Base-by-base conservation (phyloP, 2,329 filamentous ascomycete genomes). In the Hypoxylon sp. region DNA sequence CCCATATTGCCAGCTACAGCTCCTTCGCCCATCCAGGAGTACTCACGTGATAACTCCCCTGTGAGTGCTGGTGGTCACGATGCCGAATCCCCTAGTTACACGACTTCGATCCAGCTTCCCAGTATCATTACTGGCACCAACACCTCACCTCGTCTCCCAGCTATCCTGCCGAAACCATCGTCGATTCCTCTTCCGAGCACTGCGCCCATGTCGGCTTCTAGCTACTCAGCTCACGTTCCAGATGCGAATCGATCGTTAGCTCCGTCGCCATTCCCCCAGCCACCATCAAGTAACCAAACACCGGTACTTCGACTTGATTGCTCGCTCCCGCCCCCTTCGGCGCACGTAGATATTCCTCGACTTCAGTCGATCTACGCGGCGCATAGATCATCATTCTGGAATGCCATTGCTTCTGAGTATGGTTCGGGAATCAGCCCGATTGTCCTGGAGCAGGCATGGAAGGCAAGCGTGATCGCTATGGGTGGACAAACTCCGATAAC, bases 381-480 rank as follows among this genome's bases (percentile, higher is more conserved):
- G 5, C 88, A 90, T 71, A 83, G 87, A 31, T 76, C 79, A 40
- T 80, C 82, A 6, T 92, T 93, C 73, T 93, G 89, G 89, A 77
- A 81, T 23, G 78, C 81, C 36, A 80, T 93, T 25, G 88, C 88
- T 20, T 75, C 81, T 17, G 87, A 91, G 63, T 92, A 92, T 64
- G 88, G 88, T 43, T 70, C 75, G 9, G 81, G 83, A 23, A 78
- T 78, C 1, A 85, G 82, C 37, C 82, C 87, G 1, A 76, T 78
- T 9, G 76, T 83, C 23, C 76, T 91, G 13, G 88, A 90, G 72
- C 84, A 87, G 66, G 83, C 86, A n/a, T 91, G 87, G 84, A 79
- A 77, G 67, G 73, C 74, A 7, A 78, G 74, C 27, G 64, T 69
- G 19, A 72, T 74, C 62, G 72, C 71, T 67, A 71, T 66, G 61